Percentiles rank a stretch among this genome's conserved stretches.
Evolutionary conservation across 306 rosid species (phyloP).

Genomic region (Sphenostylis stenocarpa): DNA sequence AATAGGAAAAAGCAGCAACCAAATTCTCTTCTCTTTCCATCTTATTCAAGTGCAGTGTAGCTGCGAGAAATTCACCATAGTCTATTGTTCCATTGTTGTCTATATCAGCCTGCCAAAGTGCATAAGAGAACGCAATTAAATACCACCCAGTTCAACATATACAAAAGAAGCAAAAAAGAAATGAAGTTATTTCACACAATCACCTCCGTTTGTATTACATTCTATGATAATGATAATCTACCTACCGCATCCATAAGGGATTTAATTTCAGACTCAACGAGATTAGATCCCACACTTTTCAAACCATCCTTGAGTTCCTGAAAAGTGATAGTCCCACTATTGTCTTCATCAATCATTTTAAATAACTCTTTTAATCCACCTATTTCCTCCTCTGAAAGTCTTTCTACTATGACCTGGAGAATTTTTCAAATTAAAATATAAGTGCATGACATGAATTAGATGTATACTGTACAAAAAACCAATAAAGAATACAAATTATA

Average conservation of each 20-base stretch:
- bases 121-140: conserved; percentile 7
- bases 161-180: conserved; percentile 4
- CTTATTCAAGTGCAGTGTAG: conserved; percentile 85
- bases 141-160: background rate
- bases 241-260: conserved; percentile 85
- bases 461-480: background rate
- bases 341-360: conserved; percentile 83
- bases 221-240: conserved; percentile 26
- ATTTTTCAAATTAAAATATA: background rate
- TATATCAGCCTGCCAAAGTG: conserved; percentile 72
- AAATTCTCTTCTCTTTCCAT: conserved; percentile 87
- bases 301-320: conserved; percentile 83
- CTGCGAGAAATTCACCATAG: conserved; percentile 91
- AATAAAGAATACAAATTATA: background rate
- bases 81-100: conserved; percentile 87
- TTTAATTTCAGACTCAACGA: conserved; percentile 82
- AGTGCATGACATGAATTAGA: background rate
- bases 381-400: conserved; percentile 91
- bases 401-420: conserved; percentile 78
- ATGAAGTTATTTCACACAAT: background rate
- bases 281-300: conserved; percentile 73
- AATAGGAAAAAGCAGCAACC: conserved; percentile 77
- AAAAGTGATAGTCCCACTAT: conserved; percentile 76
- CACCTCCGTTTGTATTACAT: background rate
- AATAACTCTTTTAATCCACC: conserved; percentile 89